Evolutionary conservation across 2,329 filamentous ascomycete genomes (phyloP).

Genomic region (Xylariaceae sp.): DNA sequence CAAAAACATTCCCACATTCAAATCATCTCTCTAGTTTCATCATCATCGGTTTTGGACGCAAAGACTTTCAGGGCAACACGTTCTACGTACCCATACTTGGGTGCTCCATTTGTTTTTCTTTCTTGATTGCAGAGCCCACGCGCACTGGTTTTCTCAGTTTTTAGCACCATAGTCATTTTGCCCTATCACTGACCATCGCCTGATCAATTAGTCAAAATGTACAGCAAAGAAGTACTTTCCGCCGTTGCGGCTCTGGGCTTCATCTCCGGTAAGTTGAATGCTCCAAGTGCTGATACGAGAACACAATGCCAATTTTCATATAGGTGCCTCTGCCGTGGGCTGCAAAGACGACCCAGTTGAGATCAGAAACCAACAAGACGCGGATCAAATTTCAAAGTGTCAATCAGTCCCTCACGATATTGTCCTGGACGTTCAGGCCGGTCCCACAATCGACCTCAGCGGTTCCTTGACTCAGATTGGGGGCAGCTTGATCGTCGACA

Average conservation of each 20-base stretch:
- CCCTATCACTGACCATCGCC: slow-evolving; percentile 4
- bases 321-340: slow-evolving; percentile 30
- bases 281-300: no score
- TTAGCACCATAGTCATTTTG: neutral
- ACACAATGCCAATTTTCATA: slow-evolving; percentile 1
- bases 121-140: neutral
- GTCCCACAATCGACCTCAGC: slow-evolving; percentile 57
- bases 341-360: slow-evolving; percentile 44
- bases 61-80: slow-evolving; percentile 2
- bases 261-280: slow-evolving; percentile 40
- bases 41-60: slow-evolving; percentile 16
- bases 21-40: slow-evolving; percentile 16
- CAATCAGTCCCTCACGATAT: slow-evolving; percentile 65
- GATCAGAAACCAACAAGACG: slow-evolving; percentile 62
- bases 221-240: slow-evolving; percentile 43
- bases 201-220: slow-evolving; percentile 40
- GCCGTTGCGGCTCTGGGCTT: slow-evolving; percentile 43
- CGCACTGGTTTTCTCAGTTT: neutral
- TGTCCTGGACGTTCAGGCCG: slow-evolving; percentile 54
- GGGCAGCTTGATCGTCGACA: slow-evolving; percentile 55
- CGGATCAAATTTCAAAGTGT: slow-evolving; percentile 58
- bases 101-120: neutral
- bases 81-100: slow-evolving; percentile 4
- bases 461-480: slow-evolving; percentile 51
- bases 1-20: neutral